Percentiles rank a stretch among this genome's conserved stretches.
Conservation (phyloP, 495 filamentous ascomycete genomes). For the Xylaria castorea region DNA sequence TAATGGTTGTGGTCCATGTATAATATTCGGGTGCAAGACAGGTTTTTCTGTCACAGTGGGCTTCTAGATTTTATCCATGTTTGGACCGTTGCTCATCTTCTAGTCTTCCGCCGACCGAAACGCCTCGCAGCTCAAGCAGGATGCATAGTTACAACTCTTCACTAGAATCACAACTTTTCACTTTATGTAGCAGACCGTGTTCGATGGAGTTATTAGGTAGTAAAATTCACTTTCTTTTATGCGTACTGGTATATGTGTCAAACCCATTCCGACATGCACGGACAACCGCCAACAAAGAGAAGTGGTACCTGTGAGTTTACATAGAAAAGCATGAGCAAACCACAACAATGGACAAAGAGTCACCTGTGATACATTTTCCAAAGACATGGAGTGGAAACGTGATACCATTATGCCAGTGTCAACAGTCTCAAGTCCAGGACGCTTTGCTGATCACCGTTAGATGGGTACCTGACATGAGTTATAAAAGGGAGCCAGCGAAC, state of each 20-base stretch:
- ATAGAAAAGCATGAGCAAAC: neutral
- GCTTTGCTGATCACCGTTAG: neutral
- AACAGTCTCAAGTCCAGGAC: too few species aligned
- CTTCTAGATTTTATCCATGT: slow-evolving; percentile 42
- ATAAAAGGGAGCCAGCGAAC: neutral
- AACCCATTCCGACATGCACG: neutral
- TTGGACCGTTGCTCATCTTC: slow-evolving; percentile 40
- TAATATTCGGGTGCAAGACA: slow-evolving; percentile 1
- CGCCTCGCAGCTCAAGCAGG: slow-evolving; percentile 18
- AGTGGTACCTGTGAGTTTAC: neutral
- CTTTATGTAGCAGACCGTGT: slow-evolving; percentile 9
- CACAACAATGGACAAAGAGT: neutral
- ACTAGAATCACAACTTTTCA: slow-evolving; percentile 16
- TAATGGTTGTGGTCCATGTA: slow-evolving; percentile 17
- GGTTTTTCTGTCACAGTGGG: slow-evolving; percentile 18
- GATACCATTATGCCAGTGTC: neutral
- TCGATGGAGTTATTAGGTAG: slow-evolving; percentile 29
- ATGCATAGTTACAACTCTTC: slow-evolving; percentile 22
- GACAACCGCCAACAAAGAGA: neutral
- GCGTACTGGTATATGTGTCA: slow-evolving; percentile 6
- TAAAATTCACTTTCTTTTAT: slow-evolving; percentile 26
- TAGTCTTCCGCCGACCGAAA: slow-evolving; percentile 42
- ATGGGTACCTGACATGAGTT: neutral
- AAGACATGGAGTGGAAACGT: neutral
- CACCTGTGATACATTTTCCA: neutral